Evolutionary conservation across 2,329 filamentous ascomycete species (phyloP).

Genomic region (Talaromyces funiculosus): DNA sequence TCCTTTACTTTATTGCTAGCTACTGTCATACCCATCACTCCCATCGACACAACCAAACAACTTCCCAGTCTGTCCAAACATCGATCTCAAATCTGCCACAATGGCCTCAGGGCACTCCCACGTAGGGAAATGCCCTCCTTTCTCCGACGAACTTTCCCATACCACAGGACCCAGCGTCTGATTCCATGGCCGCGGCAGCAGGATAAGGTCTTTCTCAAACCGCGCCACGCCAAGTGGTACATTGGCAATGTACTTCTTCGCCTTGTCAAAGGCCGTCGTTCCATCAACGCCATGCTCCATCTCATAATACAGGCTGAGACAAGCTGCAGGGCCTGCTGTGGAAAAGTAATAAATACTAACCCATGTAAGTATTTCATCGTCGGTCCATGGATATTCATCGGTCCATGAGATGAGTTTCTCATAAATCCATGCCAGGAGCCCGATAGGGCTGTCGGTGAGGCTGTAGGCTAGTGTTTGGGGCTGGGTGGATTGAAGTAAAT

Average conservation of each 20-base stretch:
- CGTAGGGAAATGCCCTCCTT: constrained; percentile 8
- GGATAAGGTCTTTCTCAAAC: background rate
- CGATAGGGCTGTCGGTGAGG: background rate
- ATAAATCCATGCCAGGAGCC: background rate
- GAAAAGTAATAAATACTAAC: constrained; percentile 8
- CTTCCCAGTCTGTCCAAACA: background rate
- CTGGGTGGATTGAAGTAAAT: background rate
- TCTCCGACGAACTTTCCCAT: constrained; percentile 1
- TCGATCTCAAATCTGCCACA: background rate
- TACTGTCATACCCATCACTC: background rate
- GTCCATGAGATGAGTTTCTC: constrained; percentile 9
- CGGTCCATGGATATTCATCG: constrained; percentile 5
- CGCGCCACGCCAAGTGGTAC: background rate
- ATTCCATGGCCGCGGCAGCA: constrained; percentile 2
- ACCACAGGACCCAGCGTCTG: constrained; percentile 4
- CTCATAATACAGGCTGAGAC: background rate
- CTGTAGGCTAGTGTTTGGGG: background rate
- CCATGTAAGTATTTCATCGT: constrained; percentile 7
- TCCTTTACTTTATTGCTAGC: no score
- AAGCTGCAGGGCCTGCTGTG: background rate
- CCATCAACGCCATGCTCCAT: background rate
- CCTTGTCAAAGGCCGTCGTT: background rate
- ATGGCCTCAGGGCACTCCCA: constrained; percentile 4
- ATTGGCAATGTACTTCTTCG: background rate
- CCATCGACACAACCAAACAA: background rate